Conservation (phyloP, 495 filamentous ascomycete genomes). For the Penicillium waksmanii region DNA sequence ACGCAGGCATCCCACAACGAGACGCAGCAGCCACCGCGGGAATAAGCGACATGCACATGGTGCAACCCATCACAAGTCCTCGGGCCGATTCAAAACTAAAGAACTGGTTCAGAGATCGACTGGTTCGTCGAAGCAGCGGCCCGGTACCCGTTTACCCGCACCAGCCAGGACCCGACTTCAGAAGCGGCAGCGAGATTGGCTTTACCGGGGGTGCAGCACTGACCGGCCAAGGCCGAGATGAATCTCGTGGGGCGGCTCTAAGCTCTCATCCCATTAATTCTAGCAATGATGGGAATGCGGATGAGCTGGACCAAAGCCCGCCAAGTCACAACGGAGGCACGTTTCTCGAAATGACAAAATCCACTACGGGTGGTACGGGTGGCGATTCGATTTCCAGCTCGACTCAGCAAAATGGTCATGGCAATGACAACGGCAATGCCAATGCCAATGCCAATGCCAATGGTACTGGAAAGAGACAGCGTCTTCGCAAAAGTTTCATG, state of each 20-base stretch:
- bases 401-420: constrained; percentile 21
- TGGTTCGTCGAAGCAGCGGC: constrained; percentile 27
- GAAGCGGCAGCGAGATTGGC: constrained; percentile 20
- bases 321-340: constrained; percentile 19
- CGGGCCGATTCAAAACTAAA: constrained; percentile 34
- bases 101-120: constrained; percentile 35
- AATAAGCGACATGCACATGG: constrained; percentile 15
- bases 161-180: constrained; percentile 29
- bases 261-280: constrained; percentile 38
- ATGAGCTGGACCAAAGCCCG: constrained; percentile 28
- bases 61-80: constrained; percentile 26
- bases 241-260: constrained; percentile 32
- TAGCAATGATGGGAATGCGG: neutral
- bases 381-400: constrained; percentile 13
- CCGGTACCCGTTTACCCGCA: constrained; percentile 28
- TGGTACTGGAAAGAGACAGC: constrained; percentile 17
- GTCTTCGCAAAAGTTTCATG: constrained; percentile 31
- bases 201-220: constrained; percentile 31
- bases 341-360: constrained; percentile 17
- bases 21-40: constrained; percentile 23
- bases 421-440: neutral
- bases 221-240: constrained; percentile 11
- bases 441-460: too few relatives aligned
- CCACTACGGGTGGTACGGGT: constrained; percentile 20
- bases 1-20: constrained; percentile 13